phyloP scores from a whole-genome alignment of 768 basidiomycete genomes.

The Floccularia luteovirens region DNA sequence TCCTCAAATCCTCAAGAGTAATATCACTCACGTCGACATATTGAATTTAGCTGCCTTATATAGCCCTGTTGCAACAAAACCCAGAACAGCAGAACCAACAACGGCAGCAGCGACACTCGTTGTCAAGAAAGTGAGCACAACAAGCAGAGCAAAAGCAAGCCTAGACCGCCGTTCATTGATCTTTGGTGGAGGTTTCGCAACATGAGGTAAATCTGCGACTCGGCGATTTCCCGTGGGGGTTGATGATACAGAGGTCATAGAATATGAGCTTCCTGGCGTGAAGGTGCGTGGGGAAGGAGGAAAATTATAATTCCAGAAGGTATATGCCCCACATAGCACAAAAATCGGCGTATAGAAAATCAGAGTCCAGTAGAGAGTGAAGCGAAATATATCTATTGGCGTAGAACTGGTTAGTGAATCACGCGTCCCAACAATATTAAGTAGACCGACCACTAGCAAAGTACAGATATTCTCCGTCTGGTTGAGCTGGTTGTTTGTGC shows the following conservation, averaged over 20 bases:
- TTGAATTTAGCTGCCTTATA: constrained; percentile 36
- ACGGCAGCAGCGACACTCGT: constrained; percentile 38
- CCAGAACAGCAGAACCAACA: constrained; percentile 36
- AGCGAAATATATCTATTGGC: constrained; percentile 39
- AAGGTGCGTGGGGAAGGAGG: constrained; percentile 22
- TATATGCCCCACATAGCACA: constrained; percentile 37
- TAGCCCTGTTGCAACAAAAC: constrained; percentile 35
- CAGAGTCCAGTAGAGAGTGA: constrained; percentile 47
- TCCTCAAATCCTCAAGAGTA: background rate
- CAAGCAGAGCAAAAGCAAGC: constrained; percentile 37
- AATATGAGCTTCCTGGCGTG: constrained; percentile 3
- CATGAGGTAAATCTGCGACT: background rate
- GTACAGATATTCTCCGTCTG: constrained; percentile 34
- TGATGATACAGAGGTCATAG: background rate
- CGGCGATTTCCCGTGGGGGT: background rate
- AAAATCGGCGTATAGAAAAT: constrained; percentile 45
- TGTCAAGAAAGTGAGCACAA: constrained; percentile 31
- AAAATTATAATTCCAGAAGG: constrained; percentile 45
- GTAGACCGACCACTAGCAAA: constrained; percentile 24
- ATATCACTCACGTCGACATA: constrained; percentile 39
- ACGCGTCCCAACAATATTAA: background rate
- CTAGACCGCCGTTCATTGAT: constrained; percentile 9
- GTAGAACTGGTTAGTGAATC: constrained; percentile 1
- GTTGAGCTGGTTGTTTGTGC: constrained; percentile 28
- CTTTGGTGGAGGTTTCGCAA: background rate